Base-by-base conservation (phyloP, 208 protist species). In the Lotmaria passim region DNA sequence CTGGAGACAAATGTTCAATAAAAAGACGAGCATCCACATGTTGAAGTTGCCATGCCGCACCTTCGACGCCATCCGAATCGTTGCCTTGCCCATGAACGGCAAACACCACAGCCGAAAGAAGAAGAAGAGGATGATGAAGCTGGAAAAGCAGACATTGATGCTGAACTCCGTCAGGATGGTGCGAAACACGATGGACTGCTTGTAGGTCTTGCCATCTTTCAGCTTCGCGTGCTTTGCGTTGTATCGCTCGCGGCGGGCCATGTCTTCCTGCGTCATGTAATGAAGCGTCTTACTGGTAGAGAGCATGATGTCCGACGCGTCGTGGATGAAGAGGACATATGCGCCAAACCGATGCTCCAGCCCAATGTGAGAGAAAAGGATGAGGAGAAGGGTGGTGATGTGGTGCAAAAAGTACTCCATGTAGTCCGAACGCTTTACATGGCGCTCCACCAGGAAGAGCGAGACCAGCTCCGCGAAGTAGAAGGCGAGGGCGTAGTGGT, bases 321-420 rank as follows among this genome's bases (percentile, higher is more conserved):
- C 85, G 69, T 93, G 88, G 46, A 93, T 79, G 59, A 91, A 90
- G 26, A 93, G 73, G 3, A 90, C 81, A 51, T 90, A 91, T 31
- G 70, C 80, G 24, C 88, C 88, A 51, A 88, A 73, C 62, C 88
- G 88, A 69, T 91, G 85, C 67, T 90, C 72, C 28, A 78, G 83
- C 19, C 75, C 79, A 26, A 82, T 50, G 73, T 90, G 79, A 11
- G 82, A 89, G 72, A 72, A 73, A 30, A 87, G 17, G 4, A 93
- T 88, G 31, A 93, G 76, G 19, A 65, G 38, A 10, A 89, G 44
- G 14, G 88, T 93, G 14, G 68, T 77, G 70, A 87, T 50, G 78
- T 93, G 88, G 66, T 93, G 88, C 12, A 82, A 7, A 7, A 81
- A 24, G 56, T 90, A 91, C 79, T 91, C 78, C n/a, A 89, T 59